Percentiles rank a stretch among this genome's conserved stretches.
phyloP scores from a whole-genome alignment of 106 monocot genomes.

The Chionographis japonica region DNA sequence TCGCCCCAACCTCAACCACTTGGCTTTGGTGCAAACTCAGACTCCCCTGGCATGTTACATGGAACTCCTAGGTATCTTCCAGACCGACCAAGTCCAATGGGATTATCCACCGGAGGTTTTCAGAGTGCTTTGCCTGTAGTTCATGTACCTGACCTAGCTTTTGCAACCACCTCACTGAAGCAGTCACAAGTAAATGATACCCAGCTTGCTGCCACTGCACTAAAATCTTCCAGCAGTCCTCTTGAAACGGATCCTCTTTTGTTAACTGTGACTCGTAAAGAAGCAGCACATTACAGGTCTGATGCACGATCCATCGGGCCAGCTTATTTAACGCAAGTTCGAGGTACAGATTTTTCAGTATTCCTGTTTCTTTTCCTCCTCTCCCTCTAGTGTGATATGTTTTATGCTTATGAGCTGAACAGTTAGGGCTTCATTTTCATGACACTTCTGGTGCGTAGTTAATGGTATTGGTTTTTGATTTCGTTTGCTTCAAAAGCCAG shows the following conservation, averaged over 20 bases:
- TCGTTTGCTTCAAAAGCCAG: background rate
- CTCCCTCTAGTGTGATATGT: background rate
- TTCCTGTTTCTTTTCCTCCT: background rate
- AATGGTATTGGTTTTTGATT: background rate
- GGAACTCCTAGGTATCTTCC: conserved; percentile 39
- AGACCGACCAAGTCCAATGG: conserved; percentile 27
- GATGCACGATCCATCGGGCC: conserved; percentile 30
- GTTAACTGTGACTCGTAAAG: conserved; percentile 4
- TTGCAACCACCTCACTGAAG: conserved; percentile 24
- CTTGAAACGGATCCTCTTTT: conserved; percentile 7
- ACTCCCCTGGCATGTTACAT: conserved; percentile 23
- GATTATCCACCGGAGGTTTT: conserved; percentile 29
- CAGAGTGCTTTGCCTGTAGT: conserved; percentile 20
- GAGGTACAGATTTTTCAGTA: conserved; percentile 25
- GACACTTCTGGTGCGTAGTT: too few species aligned
- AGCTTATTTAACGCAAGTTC: conserved; percentile 22
- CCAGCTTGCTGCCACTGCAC: conserved; percentile 9
- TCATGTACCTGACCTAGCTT: conserved; percentile 19
- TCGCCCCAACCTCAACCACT: conserved; percentile 15
- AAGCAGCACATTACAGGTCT: conserved; percentile 24
- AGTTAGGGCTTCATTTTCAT: background rate
- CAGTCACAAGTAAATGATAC: conserved; percentile 22
- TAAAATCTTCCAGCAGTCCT: conserved; percentile 17
- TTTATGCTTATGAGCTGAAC: background rate
- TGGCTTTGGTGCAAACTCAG: conserved; percentile 12